These are phyloP conservation scores for Phytophthora macrochlamydospora DNA, from an alignment of 352 stramenopile species.

Conservation along the genomic window DNA sequence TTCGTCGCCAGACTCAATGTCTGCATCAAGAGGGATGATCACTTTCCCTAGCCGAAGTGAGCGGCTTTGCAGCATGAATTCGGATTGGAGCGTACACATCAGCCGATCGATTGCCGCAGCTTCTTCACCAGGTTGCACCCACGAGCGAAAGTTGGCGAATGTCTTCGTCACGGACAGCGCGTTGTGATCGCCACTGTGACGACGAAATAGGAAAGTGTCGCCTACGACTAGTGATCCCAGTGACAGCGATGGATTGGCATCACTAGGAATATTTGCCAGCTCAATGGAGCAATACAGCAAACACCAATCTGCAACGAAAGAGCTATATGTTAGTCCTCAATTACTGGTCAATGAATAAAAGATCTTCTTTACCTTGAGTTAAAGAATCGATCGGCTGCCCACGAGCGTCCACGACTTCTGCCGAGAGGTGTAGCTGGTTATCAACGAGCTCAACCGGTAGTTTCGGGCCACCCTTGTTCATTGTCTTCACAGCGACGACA, in stretches of 20 bases:
- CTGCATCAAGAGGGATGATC: conserved; percentile 40
- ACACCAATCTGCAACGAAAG: conserved; percentile 45
- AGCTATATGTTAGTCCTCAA: no score
- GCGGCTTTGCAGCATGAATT: conserved; percentile 68
- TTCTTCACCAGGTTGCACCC: conserved; percentile 57
- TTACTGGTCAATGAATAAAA: no score
- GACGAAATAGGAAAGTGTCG: conserved; percentile 56
- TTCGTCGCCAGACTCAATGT: conserved; percentile 13
- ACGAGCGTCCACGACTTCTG: conserved; percentile 53
- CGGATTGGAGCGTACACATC: conserved; percentile 53
- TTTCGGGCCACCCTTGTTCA: conserved; percentile 21
- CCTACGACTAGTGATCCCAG: conserved; percentile 62
- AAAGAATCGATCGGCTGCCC: conserved; percentile 27
- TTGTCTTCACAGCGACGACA: conserved; percentile 21
- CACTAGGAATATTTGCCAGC: conserved; percentile 42
- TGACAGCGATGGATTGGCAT: conserved; percentile 12
- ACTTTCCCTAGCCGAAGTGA: conserved; percentile 51
- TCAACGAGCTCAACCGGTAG: conserved; percentile 41
- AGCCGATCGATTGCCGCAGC: conserved; percentile 44
- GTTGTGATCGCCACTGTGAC: not conserved
- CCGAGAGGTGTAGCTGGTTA: conserved; percentile 36
- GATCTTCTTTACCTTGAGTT: conserved; percentile 17
- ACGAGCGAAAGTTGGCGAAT: conserved; percentile 72
- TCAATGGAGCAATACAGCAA: conserved; percentile 60
- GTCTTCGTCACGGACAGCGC: conserved; percentile 55